A percentile compares a stretch with the other conserved stretches of the same genome.
phyloP scores from a whole-genome alignment of 2,329 filamentous ascomycete species.

The Xylariaceae sp. region DNA sequence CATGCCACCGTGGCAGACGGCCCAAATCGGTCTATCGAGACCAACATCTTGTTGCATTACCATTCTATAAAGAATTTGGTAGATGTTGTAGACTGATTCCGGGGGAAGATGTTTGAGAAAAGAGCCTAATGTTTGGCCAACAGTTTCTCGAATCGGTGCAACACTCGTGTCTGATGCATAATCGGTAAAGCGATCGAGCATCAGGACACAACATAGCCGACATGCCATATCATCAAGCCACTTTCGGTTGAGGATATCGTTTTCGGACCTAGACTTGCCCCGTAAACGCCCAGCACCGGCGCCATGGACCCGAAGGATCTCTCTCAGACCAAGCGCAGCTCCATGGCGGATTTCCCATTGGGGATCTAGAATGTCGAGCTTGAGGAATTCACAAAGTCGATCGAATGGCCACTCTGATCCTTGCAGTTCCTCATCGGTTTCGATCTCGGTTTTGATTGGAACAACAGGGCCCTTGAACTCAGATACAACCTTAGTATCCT shows the following conservation, averaged over 20 bases:
- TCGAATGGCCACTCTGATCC: conserved; percentile 92
- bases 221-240: conserved; percentile 97
- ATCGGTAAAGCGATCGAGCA: conserved; percentile 95
- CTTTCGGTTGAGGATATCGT: conserved; percentile 71
- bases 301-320: conserved; percentile 89
- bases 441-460: conserved; percentile 80
- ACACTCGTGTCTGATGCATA: conserved; percentile 98
- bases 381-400: conserved; percentile 87
- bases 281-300: conserved; percentile 75
- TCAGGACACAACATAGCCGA: conserved; percentile 89
- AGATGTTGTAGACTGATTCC: conserved; percentile 77
- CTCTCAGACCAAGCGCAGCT: conserved; percentile 89
- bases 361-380: conserved; percentile 87
- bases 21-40: conserved; percentile 75
- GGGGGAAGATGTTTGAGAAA: conserved; percentile 79
- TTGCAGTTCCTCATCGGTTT: conserved; percentile 71
- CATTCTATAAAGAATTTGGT: conserved; percentile 78
- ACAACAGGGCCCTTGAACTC: conserved; percentile 87
- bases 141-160: conserved; percentile 90
- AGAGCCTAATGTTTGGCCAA: conserved; percentile 88
- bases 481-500: conserved; percentile 86
- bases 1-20: conserved; percentile 97
- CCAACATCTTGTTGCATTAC: conserved; percentile 85
- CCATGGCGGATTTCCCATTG: conserved; percentile 96
- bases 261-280: conserved; percentile 67